These are phyloP conservation scores for Paraglomus occultum DNA, from an alignment of 192 early-diverging fungal genomes.

Conservation along the genomic window DNA sequence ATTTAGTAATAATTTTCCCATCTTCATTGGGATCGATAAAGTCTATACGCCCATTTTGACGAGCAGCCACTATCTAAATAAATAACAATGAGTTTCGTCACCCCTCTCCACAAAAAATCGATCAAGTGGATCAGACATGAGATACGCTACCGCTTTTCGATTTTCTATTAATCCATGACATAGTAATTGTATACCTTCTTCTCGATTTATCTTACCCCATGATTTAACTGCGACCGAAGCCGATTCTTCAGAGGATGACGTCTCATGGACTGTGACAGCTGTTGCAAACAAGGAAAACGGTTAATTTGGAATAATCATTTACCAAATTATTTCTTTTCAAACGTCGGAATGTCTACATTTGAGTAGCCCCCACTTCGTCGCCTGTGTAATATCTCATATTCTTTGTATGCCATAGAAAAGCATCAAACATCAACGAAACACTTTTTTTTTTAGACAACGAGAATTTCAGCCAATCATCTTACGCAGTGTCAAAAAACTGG, in stretches of 20 bases:
- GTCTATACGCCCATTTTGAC: conserved; percentile 52
- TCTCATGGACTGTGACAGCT: conserved; percentile 35
- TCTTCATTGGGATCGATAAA: conserved; percentile 43
- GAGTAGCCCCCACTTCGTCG: conserved; percentile 42
- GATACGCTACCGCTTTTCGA: neutral
- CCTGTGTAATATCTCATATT: conserved; percentile 40
- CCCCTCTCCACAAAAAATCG: neutral
- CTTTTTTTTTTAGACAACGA: neutral
- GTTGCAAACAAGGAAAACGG: neutral
- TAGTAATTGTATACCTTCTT: conserved; percentile 35
- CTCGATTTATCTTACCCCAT: conserved; percentile 40
- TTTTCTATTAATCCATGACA: conserved; percentile 32
- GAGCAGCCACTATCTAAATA: conserved; percentile 47
- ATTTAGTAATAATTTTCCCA: conserved; percentile 35
- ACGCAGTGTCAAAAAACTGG: too few species aligned
- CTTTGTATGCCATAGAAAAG: neutral
- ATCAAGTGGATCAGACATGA: neutral
- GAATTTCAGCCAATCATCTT: too few species aligned
- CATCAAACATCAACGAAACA: neutral
- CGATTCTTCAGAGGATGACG: conserved; percentile 21
- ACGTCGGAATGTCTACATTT: conserved; percentile 32
- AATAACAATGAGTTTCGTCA: neutral
- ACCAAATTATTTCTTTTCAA: neutral
- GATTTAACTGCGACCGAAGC: conserved; percentile 32
- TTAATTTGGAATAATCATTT: neutral